These are phyloP conservation scores for Eimeria falciformis DNA, from an alignment of 169 alveolate species.

Conservation along the genomic window DNA sequence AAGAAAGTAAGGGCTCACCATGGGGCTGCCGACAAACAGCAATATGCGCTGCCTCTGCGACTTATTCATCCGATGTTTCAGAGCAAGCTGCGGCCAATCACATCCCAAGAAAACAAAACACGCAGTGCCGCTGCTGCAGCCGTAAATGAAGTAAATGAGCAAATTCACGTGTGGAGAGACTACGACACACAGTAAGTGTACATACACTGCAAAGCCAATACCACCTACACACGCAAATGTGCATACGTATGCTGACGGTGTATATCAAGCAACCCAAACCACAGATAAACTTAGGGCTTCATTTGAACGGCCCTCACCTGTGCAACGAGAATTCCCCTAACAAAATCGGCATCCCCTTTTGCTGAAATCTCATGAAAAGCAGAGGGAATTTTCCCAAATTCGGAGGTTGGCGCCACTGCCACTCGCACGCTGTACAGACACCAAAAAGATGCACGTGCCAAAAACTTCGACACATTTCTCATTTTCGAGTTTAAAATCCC, in stretches of 20 bases:
- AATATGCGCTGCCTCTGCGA: conserved; percentile 95
- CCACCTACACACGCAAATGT: no score
- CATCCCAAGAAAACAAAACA: no score
- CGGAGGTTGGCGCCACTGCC: conserved; percentile 91
- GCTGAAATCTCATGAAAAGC: conserved; percentile 84
- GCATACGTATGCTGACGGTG: no score
- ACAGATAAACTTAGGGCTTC: no score
- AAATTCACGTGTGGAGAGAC: neutral
- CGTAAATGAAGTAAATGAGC: neutral
- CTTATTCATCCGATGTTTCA: conserved; percentile 97
- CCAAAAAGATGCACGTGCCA: no score
- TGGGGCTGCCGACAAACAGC: conserved; percentile 97
- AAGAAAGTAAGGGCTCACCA: conserved; percentile 73
- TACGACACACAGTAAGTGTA: no score
- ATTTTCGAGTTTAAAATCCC: no score
- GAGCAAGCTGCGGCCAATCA: conserved; percentile 89
- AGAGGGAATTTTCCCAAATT: conserved; percentile 87
- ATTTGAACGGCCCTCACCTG: conserved; percentile 55
- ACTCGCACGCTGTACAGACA: conserved; percentile 92
- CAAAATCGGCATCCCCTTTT: conserved; percentile 88
- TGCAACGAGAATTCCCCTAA: conserved; percentile 91
- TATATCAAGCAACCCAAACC: no score
- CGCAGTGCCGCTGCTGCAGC: neutral
- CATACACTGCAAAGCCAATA: no score
- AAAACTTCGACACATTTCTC: no score